phyloP scores from a whole-genome alignment of 2,329 filamentous ascomycete species.

The Aureobasidium melanogenum region DNA sequence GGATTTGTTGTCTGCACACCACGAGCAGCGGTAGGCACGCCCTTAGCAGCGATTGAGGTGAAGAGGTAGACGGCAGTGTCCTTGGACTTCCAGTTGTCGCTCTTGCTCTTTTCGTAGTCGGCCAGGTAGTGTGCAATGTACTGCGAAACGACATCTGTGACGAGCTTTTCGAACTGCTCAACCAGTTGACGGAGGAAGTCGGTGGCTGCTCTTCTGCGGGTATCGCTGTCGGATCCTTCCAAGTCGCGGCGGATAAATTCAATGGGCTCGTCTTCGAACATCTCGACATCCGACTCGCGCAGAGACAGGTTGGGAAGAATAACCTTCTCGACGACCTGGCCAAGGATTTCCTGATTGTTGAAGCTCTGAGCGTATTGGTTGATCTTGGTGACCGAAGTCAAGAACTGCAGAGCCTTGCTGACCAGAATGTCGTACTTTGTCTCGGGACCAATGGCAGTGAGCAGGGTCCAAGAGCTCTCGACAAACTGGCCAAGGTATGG shows the following conservation, averaged over 20 bases:
- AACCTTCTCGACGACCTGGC: constrained; percentile 90
- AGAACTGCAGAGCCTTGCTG: constrained; percentile 87
- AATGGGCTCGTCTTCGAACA: constrained; percentile 97
- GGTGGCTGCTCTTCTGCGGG: constrained; percentile 80
- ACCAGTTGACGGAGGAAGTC: constrained; percentile 88
- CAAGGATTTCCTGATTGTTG: constrained; percentile 69
- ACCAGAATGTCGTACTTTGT: constrained; percentile 92
- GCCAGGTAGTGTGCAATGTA: constrained; percentile 80
- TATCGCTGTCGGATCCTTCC: constrained; percentile 94
- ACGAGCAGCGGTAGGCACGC: constrained; percentile 73
- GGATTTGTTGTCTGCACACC: constrained; percentile 83
- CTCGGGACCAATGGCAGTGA: constrained; percentile 77
- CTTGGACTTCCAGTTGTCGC: constrained; percentile 86
- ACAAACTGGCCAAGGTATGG: constrained; percentile 75
- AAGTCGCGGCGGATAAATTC: constrained; percentile 94
- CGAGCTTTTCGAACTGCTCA: constrained; percentile 75
- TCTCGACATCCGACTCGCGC: constrained; percentile 85
- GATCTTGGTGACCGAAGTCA: constrained; percentile 79
- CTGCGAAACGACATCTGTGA: constrained; percentile 76
- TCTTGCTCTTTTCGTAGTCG: constrained; percentile 59
- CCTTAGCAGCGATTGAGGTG: constrained; percentile 87
- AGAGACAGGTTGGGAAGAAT: constrained; percentile 87
- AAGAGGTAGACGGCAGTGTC: constrained; percentile 98
- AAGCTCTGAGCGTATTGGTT: constrained; percentile 73
- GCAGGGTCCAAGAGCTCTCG: constrained; percentile 78